Base-by-base conservation (phyloP, 345 rosid genomes). In the Pelargonium nanum region DNA sequence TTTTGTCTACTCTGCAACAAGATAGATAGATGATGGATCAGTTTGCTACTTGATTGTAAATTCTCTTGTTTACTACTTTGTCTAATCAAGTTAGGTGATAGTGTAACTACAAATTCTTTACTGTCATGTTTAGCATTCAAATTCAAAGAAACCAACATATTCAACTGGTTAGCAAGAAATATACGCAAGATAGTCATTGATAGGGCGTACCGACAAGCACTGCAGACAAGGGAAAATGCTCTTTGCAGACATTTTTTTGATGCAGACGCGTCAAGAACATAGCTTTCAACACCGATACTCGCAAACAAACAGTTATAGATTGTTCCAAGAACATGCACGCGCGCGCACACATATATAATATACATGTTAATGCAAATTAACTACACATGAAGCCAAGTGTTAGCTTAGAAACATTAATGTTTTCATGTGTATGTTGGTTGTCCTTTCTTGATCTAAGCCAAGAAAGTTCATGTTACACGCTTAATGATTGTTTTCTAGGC, bases 401-500 rank as follows among this genome's bases (percentile, higher is more conserved):
- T 28, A 28, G 32, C 4, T 28, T 40, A 40, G 15, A 40, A 40
- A 40, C 48, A 6, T 17, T 40, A 26, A 1, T 58, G 52, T 64
- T 62, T 53, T 63, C 60, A 25, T 60, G 63, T 63, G 68, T 26
- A 24, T 53, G 59, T 65, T 50, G 62, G 63, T 71, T 71, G 67
- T 62, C 70, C 53, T 19, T 64, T 56, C 66, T 8, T 55, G 44
- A 70, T 25, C 6, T 51, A 50, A 22, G 62, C 58, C 48, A 66
- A 30, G 26, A 65, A 68, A 32, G 65, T 53, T 59, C 45, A 9
- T 62, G 60, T 64, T 57, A 26, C 64, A 64, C 58, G 65, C 51
- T 66, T 73, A 53, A 73, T 70, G 69, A 70, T 78, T 65, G 69
- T 68, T 21, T 54, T 55, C 53, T 56, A 30, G 6, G 26, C 51